Conservation (phyloP, 1,139 yeast species). For the Pichia cactophila region DNA sequence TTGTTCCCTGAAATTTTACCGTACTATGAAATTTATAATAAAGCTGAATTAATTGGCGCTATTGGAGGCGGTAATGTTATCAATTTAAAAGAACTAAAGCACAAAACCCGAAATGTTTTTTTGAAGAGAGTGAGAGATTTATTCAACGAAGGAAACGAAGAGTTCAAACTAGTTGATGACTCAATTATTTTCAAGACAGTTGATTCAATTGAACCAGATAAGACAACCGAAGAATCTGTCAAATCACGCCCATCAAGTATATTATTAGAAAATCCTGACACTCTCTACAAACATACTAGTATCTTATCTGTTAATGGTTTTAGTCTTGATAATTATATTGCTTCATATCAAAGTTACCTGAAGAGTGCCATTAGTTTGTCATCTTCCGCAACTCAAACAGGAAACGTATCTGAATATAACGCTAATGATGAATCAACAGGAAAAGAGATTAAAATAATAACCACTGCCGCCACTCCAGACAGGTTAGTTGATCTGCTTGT, state of each 20-base stretch:
- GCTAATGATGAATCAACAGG: slow-evolving; percentile 12
- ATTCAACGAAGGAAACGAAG: slow-evolving; percentile 48
- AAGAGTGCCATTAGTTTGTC: slow-evolving; percentile 12
- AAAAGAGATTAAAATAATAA: slow-evolving; percentile 7
- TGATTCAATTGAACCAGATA: slow-evolving; percentile 11
- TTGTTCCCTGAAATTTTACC: slow-evolving; percentile 50
- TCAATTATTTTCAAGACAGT: slow-evolving; percentile 48
- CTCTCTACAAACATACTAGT: slow-evolving; percentile 24
- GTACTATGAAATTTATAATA: slow-evolving; percentile 47
- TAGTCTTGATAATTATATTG: slow-evolving; percentile 25
- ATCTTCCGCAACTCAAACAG: not conserved
- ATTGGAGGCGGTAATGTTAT: slow-evolving; percentile 30
- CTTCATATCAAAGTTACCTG: slow-evolving; percentile 19
- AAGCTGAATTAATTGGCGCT: slow-evolving; percentile 42
- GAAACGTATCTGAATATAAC: slow-evolving; percentile 19
- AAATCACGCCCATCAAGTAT: slow-evolving; percentile 28
- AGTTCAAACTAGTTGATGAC: slow-evolving; percentile 42
- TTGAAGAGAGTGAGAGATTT: slow-evolving; percentile 51
- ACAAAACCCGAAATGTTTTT: slow-evolving; percentile 33
- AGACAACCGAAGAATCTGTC: not conserved
- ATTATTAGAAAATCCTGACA: slow-evolving; percentile 24
- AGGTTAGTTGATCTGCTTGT: slow-evolving; percentile 56
- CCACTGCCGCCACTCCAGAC: slow-evolving; percentile 53
- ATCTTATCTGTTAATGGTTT: slow-evolving; percentile 28
- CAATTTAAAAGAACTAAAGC: slow-evolving; percentile 24